Evolutionary conservation across 2,329 filamentous ascomycete genomes (phyloP).

Genomic region (Microdochium bolleyi): DNA sequence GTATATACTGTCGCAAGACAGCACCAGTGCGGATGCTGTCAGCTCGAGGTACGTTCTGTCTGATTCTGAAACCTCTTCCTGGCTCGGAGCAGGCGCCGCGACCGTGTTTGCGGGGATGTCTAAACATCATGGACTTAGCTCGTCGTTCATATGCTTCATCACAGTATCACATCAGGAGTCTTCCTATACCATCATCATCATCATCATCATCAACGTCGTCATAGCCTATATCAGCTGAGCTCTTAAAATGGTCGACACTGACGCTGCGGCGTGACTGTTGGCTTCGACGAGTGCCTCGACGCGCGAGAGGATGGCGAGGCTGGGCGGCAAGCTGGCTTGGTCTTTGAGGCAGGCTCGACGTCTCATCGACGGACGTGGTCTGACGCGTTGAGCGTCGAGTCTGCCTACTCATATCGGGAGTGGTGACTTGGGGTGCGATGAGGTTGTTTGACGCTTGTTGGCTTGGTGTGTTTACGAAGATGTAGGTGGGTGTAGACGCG

Average conservation of each 20-base stretch:
- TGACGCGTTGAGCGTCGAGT: neutral
- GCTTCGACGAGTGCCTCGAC: neutral
- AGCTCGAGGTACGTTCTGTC: neutral
- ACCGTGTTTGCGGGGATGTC: neutral
- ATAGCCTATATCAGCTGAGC: neutral
- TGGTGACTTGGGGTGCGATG: neutral
- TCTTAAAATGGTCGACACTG: neutral
- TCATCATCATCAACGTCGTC: neutral
- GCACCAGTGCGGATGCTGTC: neutral
- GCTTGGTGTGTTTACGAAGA: neutral
- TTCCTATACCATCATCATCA: too few species aligned
- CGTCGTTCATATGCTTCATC: too few species aligned
- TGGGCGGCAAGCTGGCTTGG: neutral
- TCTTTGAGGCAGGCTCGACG: neutral
- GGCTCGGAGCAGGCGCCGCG: neutral
- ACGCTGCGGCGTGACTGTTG: neutral
- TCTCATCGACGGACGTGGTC: neutral
- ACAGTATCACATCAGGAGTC: too few species aligned
- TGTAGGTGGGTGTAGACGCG: neutral
- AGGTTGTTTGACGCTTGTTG: neutral
- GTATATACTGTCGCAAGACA: neutral
- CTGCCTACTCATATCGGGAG: neutral
- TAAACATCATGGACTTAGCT: neutral
- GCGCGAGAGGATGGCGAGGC: neutral
- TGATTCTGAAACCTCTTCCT: neutral